Base-by-base conservation (phyloP, 208 protist genomes). In the Lotmaria passim region DNA sequence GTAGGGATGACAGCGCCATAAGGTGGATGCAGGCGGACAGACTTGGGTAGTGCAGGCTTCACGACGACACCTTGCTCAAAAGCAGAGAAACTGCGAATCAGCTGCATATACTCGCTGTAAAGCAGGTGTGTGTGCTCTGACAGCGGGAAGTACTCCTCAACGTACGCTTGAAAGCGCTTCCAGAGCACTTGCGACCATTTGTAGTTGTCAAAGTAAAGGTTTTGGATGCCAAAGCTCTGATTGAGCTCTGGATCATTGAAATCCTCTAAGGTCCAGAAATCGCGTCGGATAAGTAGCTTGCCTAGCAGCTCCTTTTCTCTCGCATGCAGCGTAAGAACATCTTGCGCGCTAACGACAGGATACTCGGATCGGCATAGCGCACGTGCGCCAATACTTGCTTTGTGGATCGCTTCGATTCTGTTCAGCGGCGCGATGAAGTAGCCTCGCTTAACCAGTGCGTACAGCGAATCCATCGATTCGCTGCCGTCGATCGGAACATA, bases 151-250 rank as follows among this genome's bases (percentile, higher is more conserved):
- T 94, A 95, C 57, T 94, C 84, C 58, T 95, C 87, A 3, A 87
- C 92, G 81, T 86, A 96, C 17, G 81, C 39, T 53, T 94, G 87
- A 71, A 96, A 96, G 12, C 88, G 65, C 58, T 86, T 89, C 88
- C 89, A 96, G 50, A 96, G 62, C 28, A 94, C 81, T 66, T 93
- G 87, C 3, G 92, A 94, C 92, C 92, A 96, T 39, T 93, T 93
- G 57, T 91, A 95, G 50, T 96, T 96, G 64, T 96, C 92, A 83
- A 96, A 96, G 44, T 90, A 95, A 2, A 90, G 57, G 57, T 96
- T 96, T 66, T 96, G 92, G 19, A 95, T 78, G 19, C 92, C 92
- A 64, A 89, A 94, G 36, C 89, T 95, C n/a, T 80, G 74, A 52
- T 96, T 96, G 19, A 94, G 63, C 63, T 96, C 89, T 0, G 87